Percentiles rank a stretch among this genome's conserved stretches.
Evolutionary conservation across 345 rosid species (phyloP).

Genomic region (Raphanus raphanistrum): DNA sequence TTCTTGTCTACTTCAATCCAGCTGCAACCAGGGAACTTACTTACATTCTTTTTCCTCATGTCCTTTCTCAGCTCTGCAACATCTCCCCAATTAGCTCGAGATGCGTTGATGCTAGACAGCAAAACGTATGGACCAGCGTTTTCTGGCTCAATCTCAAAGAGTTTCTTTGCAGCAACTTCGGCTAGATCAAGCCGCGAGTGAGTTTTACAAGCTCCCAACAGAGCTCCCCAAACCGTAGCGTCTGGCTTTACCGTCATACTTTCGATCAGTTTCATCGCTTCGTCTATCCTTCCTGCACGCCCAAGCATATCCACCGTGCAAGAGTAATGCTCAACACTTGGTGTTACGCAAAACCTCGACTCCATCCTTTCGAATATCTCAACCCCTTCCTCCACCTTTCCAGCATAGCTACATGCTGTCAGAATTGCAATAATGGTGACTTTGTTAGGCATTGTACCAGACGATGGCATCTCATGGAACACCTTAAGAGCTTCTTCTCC

Average conservation of each 20-base stretch:
- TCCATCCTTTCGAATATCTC: constrained; percentile 68
- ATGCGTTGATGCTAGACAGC: constrained; percentile 69
- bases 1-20: constrained; percentile 70
- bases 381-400: constrained; percentile 65
- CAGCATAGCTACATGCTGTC: constrained; percentile 77
- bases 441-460: constrained; percentile 60
- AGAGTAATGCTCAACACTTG: constrained; percentile 65
- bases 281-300: constrained; percentile 61
- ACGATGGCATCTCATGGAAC: constrained; percentile 59
- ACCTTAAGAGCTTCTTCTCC: constrained; percentile 65
- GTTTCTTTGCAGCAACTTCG: constrained; percentile 70
- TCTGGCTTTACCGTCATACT: constrained; percentile 70
- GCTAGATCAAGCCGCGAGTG: constrained; percentile 68
- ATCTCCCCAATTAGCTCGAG: constrained; percentile 63
- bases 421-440: constrained; percentile 75
- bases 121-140: constrained; percentile 71
- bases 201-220: constrained; percentile 75
- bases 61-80: constrained; percentile 57
- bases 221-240: constrained; percentile 79
- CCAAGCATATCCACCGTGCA: constrained; percentile 89
- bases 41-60: constrained; percentile 54
- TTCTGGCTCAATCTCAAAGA: constrained; percentile 59
- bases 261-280: constrained; percentile 65
- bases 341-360: constrained; percentile 49
- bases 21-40: constrained; percentile 79